phyloP scores from a whole-genome alignment of 257 asterid genomes.

The Euphrasia confusa region DNA sequence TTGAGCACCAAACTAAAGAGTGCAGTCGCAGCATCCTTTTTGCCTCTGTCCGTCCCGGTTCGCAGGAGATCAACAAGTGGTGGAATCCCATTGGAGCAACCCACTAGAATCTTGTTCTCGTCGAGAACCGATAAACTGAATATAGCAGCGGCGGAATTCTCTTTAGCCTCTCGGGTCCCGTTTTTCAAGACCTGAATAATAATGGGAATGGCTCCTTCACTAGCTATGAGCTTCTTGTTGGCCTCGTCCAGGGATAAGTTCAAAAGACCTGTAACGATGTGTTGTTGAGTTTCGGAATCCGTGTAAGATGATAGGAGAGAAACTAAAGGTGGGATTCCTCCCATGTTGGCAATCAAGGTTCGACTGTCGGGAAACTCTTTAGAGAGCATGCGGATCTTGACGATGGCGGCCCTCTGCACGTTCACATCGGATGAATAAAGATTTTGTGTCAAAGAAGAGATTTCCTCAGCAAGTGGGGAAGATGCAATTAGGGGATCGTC shows the following conservation, averaged over 20 bases:
- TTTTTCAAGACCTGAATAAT: conserved; percentile 40
- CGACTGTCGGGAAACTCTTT: conserved; percentile 61
- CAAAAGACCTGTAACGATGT: conserved; percentile 49
- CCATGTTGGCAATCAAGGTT: conserved; percentile 44
- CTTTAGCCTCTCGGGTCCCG: conserved; percentile 58
- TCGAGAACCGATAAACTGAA: conserved; percentile 57
- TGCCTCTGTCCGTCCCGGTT: conserved; percentile 53
- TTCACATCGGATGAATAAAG: conserved; percentile 34
- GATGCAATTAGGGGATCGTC: conserved; percentile 42
- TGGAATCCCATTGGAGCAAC: conserved; percentile 47
- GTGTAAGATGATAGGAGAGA: conserved; percentile 33
- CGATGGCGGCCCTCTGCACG: conserved; percentile 36
- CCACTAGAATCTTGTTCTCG: conserved; percentile 52
- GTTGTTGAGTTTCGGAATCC: conserved; percentile 48
- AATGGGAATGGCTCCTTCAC: conserved; percentile 54
- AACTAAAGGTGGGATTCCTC: conserved; percentile 59
- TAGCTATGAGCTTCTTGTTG: conserved; percentile 49
- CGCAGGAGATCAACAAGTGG: conserved; percentile 43
- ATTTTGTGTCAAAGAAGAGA: conserved; percentile 36
- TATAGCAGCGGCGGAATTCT: conserved; percentile 61
- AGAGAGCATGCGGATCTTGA: conserved; percentile 51
- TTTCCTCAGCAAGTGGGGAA: conserved; percentile 46
- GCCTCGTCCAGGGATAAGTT: conserved; percentile 50
- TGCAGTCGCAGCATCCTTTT: conserved; percentile 58
- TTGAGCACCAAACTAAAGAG: conserved; percentile 49